These are phyloP conservation scores for Neocatenulostroma microsporum DNA, from an alignment of 2,329 filamentous ascomycete species.

Conservation along the genomic window DNA sequence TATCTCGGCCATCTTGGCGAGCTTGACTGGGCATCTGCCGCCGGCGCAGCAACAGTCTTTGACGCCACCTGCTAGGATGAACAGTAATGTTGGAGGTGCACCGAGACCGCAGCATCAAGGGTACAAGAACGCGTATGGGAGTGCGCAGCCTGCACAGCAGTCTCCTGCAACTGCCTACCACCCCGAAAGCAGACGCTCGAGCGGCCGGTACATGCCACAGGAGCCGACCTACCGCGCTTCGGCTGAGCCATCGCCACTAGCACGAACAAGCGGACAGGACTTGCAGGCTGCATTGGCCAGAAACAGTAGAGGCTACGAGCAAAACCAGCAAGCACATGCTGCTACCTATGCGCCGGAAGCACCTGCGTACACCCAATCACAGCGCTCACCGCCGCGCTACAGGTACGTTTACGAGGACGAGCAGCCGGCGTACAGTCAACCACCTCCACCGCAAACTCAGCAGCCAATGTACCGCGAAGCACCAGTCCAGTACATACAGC, in stretches of 20 bases:
- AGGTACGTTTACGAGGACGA: constrained; percentile 20
- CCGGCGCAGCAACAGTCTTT: constrained; percentile 5
- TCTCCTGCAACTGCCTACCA: constrained; percentile 6
- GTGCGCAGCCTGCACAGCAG: constrained; percentile 5
- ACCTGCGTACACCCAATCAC: neutral
- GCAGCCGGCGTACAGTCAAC: constrained; percentile 8
- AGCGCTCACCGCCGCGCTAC: constrained; percentile 17
- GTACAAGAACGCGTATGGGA: too few relatives aligned
- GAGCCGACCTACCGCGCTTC: constrained; percentile 5
- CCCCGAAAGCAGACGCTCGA: constrained; percentile 9
- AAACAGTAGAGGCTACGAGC: constrained; percentile 8
- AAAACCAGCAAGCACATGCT: neutral
- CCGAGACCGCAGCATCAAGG: constrained; percentile 9
- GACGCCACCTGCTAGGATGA: constrained; percentile 10
- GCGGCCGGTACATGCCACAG: constrained; percentile 11
- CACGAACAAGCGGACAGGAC: constrained; percentile 9
- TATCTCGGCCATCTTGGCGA: constrained; percentile 25
- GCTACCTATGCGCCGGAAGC: constrained; percentile 13
- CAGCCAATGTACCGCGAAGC: too few relatives aligned
- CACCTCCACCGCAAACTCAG: too few relatives aligned
- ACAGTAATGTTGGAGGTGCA: constrained; percentile 12
- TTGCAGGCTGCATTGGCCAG: constrained; percentile 11
- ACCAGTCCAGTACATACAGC: constrained; percentile 20
- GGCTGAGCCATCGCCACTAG: constrained; percentile 6
- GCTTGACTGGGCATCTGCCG: constrained; percentile 15